Evolutionary conservation across 257 asterid species (phyloP).

Genomic region (Ilex aquifolium): DNA sequence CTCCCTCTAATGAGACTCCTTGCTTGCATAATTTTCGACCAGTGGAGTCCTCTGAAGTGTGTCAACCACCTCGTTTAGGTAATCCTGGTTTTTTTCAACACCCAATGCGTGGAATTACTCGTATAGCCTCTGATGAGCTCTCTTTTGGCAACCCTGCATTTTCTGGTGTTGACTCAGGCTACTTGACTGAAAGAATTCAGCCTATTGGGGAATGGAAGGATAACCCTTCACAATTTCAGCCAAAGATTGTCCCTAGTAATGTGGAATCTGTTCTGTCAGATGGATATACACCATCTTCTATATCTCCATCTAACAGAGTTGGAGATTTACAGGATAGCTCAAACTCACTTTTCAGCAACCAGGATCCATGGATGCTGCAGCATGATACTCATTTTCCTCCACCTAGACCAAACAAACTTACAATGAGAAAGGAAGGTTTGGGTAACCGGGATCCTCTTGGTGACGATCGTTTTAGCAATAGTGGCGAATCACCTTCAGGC

Average conservation of each 20-base stretch:
- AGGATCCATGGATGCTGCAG: constrained; percentile 78
- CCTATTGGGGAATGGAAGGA: constrained; percentile 45
- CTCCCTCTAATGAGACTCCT: constrained; percentile 18
- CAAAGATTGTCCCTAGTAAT: constrained; percentile 33
- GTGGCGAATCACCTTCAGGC: constrained; percentile 27
- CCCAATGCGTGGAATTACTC: constrained; percentile 26
- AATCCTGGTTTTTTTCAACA: constrained; percentile 27
- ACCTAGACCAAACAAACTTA: constrained; percentile 69
- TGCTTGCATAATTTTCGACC: constrained; percentile 20
- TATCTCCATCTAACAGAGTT: constrained; percentile 36
- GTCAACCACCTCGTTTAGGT: constrained; percentile 29
- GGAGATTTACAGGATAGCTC: constrained; percentile 50
- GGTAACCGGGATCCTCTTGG: constrained; percentile 37
- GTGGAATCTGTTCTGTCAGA: constrained; percentile 29
- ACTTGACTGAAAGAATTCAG: constrained; percentile 31
- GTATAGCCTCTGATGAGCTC: constrained; percentile 26
- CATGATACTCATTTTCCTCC: constrained; percentile 68
- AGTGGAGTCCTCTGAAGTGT: constrained; percentile 38
- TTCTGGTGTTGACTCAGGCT: constrained; percentile 32
- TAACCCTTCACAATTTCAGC: constrained; percentile 33
- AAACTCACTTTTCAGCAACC: constrained; percentile 57
- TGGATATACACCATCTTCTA: constrained; percentile 26
- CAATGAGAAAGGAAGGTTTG: constrained; percentile 48
- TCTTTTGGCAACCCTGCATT: constrained; percentile 19
- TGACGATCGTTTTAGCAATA: constrained; percentile 25